Percentiles rank a stretch among this genome's conserved stretches.
phyloP scores from a whole-genome alignment of 495 filamentous ascomycete genomes.

The Penicillium atrosanguineum region DNA sequence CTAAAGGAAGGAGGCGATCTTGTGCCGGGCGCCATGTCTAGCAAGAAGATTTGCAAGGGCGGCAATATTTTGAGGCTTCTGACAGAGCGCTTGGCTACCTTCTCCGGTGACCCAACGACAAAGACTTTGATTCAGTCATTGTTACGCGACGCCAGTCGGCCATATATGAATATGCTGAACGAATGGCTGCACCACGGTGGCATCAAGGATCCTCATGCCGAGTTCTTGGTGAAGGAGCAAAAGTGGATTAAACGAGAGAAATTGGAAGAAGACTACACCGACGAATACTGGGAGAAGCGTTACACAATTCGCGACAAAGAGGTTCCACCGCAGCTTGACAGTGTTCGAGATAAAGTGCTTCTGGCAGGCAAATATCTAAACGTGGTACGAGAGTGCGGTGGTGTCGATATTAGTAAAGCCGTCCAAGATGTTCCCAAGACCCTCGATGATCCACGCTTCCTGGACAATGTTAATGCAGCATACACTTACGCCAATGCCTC shows the following conservation, averaged over 20 bases:
- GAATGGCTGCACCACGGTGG: conserved; percentile 97
- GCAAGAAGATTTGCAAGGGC: conserved; percentile 91
- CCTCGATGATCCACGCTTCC: conserved; percentile 83
- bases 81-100: conserved; percentile 76
- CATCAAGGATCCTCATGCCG: conserved; percentile 89
- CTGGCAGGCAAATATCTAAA: conserved; percentile 97
- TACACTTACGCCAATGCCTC: conserved; percentile 96
- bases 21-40: conserved; percentile 69
- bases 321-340: conserved; percentile 88
- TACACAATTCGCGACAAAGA: conserved; percentile 91
- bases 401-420: conserved; percentile 88
- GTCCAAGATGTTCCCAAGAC: conserved; percentile 85
- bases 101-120: conserved; percentile 91
- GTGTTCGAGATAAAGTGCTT: conserved; percentile 88
- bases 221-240: conserved; percentile 94
- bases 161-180: conserved; percentile 98
- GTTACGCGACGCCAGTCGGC: conserved; percentile 82
- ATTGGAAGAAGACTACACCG: conserved; percentile 93
- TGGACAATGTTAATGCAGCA: conserved; percentile 92
- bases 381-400: conserved; percentile 93
- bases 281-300: conserved; percentile 98
- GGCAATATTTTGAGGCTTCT: conserved; percentile 83
- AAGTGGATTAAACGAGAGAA: conserved; percentile 90
- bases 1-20: conserved; percentile 77
- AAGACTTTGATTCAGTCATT: conserved; percentile 74